Evolutionary conservation across 331 rosid species (phyloP).

Genomic region (Arachis monticola): DNA sequence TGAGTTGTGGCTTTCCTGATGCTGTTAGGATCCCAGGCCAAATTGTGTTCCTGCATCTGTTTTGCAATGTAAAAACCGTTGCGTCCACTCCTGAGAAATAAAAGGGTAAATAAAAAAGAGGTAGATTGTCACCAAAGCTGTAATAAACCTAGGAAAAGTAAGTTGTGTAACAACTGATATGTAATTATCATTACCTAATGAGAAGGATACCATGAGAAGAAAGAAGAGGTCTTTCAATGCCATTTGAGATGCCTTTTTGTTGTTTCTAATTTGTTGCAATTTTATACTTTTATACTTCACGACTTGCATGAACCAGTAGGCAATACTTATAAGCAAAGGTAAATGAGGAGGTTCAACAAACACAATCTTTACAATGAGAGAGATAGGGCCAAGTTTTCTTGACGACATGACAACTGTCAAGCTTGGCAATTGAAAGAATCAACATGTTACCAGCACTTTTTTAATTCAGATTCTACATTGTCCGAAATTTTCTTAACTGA

Average conservation of each 20-base stretch:
- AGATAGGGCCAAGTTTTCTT: conserved; percentile 2
- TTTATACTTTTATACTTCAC: background rate
- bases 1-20: conserved; percentile 49
- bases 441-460: conserved; percentile 10
- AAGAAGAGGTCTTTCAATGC: conserved; percentile 37
- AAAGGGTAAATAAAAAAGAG: background rate
- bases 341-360: conserved; percentile 39
- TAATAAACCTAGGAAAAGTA: background rate
- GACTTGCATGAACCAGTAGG: conserved; percentile 31
- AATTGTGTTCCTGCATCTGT: conserved; percentile 49
- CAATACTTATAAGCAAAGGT: conserved; percentile 17
- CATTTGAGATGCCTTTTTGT: conserved; percentile 19
- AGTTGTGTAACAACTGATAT: background rate
- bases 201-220: conserved; percentile 33
- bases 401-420: conserved; percentile 22
- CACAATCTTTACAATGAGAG: conserved; percentile 12
- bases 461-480: conserved; percentile 15
- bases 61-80: conserved; percentile 49
- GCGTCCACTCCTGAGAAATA: conserved; percentile 54
- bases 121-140: background rate
- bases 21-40: conserved; percentile 58
- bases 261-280: conserved; percentile 16
- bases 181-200: conserved; percentile 24
- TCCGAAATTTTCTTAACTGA: conserved; percentile 24
- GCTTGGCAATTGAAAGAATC: conserved; percentile 29